Conservation (phyloP, 805 yeast species). For the Wickerhamiella vanderwaltii region DNA sequence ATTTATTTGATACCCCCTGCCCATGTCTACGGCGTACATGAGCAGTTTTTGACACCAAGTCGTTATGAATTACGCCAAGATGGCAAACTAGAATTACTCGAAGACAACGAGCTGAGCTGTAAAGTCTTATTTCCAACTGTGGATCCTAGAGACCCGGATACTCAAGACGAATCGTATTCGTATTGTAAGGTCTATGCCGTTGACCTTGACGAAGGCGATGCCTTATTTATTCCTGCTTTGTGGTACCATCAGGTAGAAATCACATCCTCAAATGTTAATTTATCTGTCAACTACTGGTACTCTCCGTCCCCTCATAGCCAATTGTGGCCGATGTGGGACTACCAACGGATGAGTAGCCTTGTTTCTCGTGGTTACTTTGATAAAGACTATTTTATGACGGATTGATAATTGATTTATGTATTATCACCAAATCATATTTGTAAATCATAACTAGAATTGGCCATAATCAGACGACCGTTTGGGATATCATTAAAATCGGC, state of each 20-base stretch:
- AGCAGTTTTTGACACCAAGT: slow-evolving; percentile 24
- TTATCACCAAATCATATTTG: background rate
- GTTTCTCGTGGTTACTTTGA: slow-evolving; percentile 21
- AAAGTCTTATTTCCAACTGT: slow-evolving; percentile 27
- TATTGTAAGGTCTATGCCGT: slow-evolving; percentile 22
- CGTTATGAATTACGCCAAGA: slow-evolving; percentile 19
- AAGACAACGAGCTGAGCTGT: slow-evolving; percentile 11
- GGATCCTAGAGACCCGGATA: slow-evolving; percentile 22
- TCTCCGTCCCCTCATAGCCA: slow-evolving; percentile 20
- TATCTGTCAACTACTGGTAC: slow-evolving; percentile 29
- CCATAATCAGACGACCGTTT: slow-evolving; percentile 38
- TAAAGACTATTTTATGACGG: slow-evolving; percentile 15
- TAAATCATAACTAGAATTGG: background rate
- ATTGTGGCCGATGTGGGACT: slow-evolving; percentile 27
- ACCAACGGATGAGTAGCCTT: slow-evolving; percentile 19
- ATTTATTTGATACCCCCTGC: slow-evolving; percentile 29
- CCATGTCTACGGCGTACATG: slow-evolving; percentile 24
- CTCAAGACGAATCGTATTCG: slow-evolving; percentile 11
- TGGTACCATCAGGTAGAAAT: slow-evolving; percentile 33
- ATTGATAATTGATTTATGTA: background rate
- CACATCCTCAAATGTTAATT: slow-evolving; percentile 16
- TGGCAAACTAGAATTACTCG: slow-evolving; percentile 17
- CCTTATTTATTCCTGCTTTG: slow-evolving; percentile 30
- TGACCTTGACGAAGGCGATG: slow-evolving; percentile 28
- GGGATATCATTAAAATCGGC: slow-evolving; percentile 42